phyloP scores from a whole-genome alignment of 169 alveolate species.

The Eimeria falciformis region DNA sequence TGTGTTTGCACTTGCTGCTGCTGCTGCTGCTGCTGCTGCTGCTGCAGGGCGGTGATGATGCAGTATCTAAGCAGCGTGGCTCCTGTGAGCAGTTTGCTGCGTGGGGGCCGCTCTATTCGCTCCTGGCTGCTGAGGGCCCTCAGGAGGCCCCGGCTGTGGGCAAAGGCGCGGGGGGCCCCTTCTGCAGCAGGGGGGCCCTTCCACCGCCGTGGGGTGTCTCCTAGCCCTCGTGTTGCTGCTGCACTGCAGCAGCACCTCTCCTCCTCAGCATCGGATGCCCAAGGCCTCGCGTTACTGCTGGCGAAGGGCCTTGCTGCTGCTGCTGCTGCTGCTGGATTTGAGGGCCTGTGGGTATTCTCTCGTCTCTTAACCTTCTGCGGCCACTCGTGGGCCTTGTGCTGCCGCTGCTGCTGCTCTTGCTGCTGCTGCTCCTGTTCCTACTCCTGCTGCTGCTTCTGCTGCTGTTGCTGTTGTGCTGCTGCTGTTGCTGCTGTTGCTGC shows the following conservation, averaged over 20 bases:
- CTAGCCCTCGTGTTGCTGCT: constrained; percentile 26
- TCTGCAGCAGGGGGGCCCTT: background rate
- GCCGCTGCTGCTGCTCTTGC: constrained; percentile 28
- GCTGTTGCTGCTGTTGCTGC: constrained; percentile 12
- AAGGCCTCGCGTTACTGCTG: constrained; percentile 16
- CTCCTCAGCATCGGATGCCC: constrained; percentile 3
- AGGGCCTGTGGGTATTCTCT: constrained; percentile 21
- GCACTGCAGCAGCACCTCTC: constrained; percentile 31
- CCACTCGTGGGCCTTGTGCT: constrained; percentile 26
- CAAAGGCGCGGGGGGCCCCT: background rate
- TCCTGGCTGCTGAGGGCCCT: background rate
- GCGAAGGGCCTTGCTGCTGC: constrained; percentile 17
- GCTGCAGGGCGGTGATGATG: constrained; percentile 48
- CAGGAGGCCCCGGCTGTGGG: too few relatives aligned
- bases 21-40: constrained; percentile 51
- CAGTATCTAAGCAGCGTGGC: constrained; percentile 31
- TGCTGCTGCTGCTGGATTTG: constrained; percentile 17
- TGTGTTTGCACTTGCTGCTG: background rate
- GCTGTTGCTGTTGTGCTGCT: background rate
- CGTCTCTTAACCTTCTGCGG: background rate
- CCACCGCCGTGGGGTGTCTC: background rate
- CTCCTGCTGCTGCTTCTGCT: constrained; percentile 2
- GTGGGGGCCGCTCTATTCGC: background rate
- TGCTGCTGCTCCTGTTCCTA: constrained; percentile 24
- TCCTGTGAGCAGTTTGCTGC: background rate